These are phyloP conservation scores for Didymella arachidicola DNA, from an alignment of 2,329 filamentous ascomycete species.

Conservation along the genomic window DNA sequence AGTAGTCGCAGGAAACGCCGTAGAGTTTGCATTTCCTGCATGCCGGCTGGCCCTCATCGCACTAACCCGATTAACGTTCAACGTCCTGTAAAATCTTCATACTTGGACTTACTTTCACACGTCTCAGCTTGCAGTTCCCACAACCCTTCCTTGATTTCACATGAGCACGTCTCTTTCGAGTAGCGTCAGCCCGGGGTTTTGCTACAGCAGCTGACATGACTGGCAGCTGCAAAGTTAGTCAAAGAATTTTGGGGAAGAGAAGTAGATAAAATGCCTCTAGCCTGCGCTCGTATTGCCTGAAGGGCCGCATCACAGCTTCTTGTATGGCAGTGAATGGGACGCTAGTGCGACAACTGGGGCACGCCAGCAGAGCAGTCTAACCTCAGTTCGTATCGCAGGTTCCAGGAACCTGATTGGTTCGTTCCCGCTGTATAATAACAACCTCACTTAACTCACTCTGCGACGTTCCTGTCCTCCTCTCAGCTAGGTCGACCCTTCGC, in stretches of 20 bases:
- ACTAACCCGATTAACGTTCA: conserved; percentile 49
- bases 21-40: conserved; percentile 60
- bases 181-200: conserved; percentile 15
- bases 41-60: conserved; percentile 61
- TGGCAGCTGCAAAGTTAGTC: not conserved
- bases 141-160: conserved; percentile 64
- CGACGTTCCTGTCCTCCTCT: too few relatives aligned
- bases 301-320: not conserved
- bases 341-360: not conserved
- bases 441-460: too few relatives aligned
- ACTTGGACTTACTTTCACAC: conserved; percentile 58
- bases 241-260: too few relatives aligned
- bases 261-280: not conserved
- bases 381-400: not conserved
- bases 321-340: not conserved
- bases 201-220: conserved; percentile 27
- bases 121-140: conserved; percentile 64
- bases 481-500: too few relatives aligned
- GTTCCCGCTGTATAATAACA: too few relatives aligned
- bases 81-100: not conserved
- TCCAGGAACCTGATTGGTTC: not conserved
- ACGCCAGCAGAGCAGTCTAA: not conserved
- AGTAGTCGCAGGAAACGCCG: conserved; percentile 60
- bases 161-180: conserved; percentile 50
- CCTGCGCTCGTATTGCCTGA: conserved; percentile 3